Base-by-base conservation (phyloP, 2,329 filamentous ascomycete genomes). In the Rhynchosporium agropyri region DNA sequence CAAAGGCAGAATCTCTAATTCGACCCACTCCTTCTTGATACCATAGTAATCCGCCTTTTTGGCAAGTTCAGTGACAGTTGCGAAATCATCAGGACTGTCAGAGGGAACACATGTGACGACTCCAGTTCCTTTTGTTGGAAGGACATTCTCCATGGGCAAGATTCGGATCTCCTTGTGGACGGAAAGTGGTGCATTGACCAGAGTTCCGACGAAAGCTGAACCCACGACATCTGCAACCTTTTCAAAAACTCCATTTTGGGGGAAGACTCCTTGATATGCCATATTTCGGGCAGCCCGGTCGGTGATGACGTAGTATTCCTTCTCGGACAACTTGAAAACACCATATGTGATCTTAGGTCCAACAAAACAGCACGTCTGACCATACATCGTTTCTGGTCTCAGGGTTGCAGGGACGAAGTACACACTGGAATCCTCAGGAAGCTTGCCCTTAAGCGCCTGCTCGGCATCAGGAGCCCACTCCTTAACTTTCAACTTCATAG, bases 31-130 rank as follows among this genome's bases (percentile, higher is more conserved):
- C 79, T 96, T 95, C 80, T 97, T 84, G 75, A 99, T 98, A 58
- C 90, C 89, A 77, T 99, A 97, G 81, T 91, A 98, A 7, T 96
- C 94, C 0, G 94, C 85, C 81, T 99, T 99, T 83, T 98, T 98
- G 45, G 87, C 86, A 64, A 99, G 84, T 67, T 99, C 95, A 51
- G 85, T 84, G 48, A 94, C 83, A 36, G 92, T 99, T 50, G 92
- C 92, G 76, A 89, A 99, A 75, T 99, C 95, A 74, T 99, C 95
- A 1, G 95, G 92, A 62, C 91, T 96, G 79, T 99, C 95, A 2
- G 92, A 97, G 26, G 95, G 95, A 13, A 99, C 95, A 46, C 86
- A 98, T 1, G 93, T 96, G 55, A 99, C 95, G 45, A 99, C 93
- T 74, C 93, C 95, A 28, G 95, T 99, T 74, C 95, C 95, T 81